These are phyloP conservation scores for Penicillium fuscoglaucum DNA, from an alignment of 2,329 filamentous ascomycete genomes.

Conservation along the genomic window DNA sequence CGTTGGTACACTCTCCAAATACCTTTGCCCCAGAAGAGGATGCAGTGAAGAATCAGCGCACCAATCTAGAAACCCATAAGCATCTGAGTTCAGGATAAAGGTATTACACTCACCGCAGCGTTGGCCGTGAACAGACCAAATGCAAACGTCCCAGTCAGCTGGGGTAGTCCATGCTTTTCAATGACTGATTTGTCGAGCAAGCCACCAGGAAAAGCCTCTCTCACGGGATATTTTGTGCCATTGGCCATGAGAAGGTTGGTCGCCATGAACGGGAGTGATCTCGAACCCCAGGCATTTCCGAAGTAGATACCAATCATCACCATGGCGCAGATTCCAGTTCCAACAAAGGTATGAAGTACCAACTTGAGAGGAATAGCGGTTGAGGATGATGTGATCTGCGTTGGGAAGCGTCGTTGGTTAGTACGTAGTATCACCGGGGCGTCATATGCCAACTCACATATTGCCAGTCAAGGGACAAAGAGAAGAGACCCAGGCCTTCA, in stretches of 20 bases:
- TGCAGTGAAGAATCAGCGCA: conserved; percentile 54
- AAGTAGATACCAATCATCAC: conserved; percentile 57
- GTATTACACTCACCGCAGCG: conserved; percentile 38
- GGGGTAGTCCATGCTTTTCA: conserved; percentile 48
- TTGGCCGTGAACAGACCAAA: conserved; percentile 59
- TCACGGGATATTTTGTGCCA: conserved; percentile 45
- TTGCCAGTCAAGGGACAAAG: conserved; percentile 56
- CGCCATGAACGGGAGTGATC: conserved; percentile 56
- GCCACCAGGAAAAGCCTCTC: conserved; percentile 42
- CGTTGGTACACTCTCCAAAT: conserved; percentile 50
- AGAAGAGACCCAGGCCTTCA: conserved; percentile 54
- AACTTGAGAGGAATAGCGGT: conserved; percentile 56
- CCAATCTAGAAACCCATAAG: conserved; percentile 43
- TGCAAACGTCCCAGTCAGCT: conserved; percentile 52
- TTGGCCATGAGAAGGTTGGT: conserved; percentile 46
- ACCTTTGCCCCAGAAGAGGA: conserved; percentile 59
- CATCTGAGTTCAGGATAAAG: neutral
- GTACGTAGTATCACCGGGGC: conserved; percentile 12
- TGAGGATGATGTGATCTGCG: conserved; percentile 55
- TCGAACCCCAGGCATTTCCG: conserved; percentile 50
- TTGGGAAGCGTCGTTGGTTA: neutral
- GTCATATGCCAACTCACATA: conserved; percentile 25
- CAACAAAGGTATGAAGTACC: conserved; percentile 50
- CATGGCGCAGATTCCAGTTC: conserved; percentile 51
- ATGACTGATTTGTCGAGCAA: conserved; percentile 38